Base-by-base conservation (phyloP, 768 basidiomycete genomes). In the Mycena venus region DNA sequence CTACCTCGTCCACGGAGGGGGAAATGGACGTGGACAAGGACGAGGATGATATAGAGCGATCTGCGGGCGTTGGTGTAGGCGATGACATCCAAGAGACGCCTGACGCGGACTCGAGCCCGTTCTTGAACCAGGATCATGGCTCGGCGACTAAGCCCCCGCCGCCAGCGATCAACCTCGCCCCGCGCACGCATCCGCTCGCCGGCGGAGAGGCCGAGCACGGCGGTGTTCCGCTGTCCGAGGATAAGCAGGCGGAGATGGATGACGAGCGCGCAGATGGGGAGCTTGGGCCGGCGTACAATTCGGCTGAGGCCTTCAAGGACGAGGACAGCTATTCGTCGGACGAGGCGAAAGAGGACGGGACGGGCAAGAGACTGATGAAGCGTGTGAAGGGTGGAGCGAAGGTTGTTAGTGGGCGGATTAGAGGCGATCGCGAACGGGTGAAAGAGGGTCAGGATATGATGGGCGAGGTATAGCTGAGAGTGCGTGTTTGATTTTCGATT, bases 381-480 rank as follows among this genome's bases (percentile, higher is more conserved):
- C 62, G 64, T 6, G 21, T 70, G 21, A 70, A 62, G 64, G 68
- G 63, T 8, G 56, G 44, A 19, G 63, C 68, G 25, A 74, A 74
- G 40, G 49, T 65, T 9, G 32, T 74, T 3, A 55, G 68, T 25
- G 73, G 68, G 23, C n/a, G 42, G 47, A 59, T 70, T 19, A 38
- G 32, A 14, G 15, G 72, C 8, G 60, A 73, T 58, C n/a, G 25
- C 9, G 66, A 62, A 21, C 29, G 32, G 32, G 51, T 68, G 15
- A 25, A 68, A 36, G 40, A 68, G 51, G 72, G 72, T 31, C 55
- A 63, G 40, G 40, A 47, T 12, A 51, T 72, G 82, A 82, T 63
- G 77, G 17, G 72, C 75, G 31, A 56, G 55, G 40, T 42, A 42
- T 42, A 42, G 42, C 42, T 15, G 42, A 15, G 42, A 49, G 47